A percentile compares a stretch with the other conserved stretches of the same genome.
Conservation (phyloP, 2,329 filamentous ascomycete genomes). For the Aspergillus versicolor region DNA sequence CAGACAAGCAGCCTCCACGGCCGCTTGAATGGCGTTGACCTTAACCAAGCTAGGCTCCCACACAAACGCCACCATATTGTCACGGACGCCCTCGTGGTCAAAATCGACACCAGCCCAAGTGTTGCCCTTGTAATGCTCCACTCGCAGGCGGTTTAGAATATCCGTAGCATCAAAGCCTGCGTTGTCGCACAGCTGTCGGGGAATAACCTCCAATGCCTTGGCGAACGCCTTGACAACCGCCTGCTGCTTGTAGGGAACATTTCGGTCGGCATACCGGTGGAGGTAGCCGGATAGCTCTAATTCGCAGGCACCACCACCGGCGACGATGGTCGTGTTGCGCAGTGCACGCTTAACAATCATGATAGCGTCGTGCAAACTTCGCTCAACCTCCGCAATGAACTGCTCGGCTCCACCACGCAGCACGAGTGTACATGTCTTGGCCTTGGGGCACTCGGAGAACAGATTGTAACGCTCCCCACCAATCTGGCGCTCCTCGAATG, state of each 20-base stretch:
- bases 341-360: slow-evolving; percentile 99
- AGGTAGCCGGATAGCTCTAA: slow-evolving; percentile 97
- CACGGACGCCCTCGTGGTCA: slow-evolving; percentile 80
- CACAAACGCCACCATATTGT: slow-evolving; percentile 94
- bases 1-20: slow-evolving; percentile 90
- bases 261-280: slow-evolving; percentile 87
- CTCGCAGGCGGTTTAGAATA: slow-evolving; percentile 91
- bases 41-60: slow-evolving; percentile 98
- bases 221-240: slow-evolving; percentile 97
- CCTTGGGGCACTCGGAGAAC: slow-evolving; percentile 91
- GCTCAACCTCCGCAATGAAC: slow-evolving; percentile 98
- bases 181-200: slow-evolving; percentile 96
- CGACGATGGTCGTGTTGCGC: slow-evolving; percentile 91
- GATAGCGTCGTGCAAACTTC: slow-evolving; percentile 96
- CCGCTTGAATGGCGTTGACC: slow-evolving; percentile 94
- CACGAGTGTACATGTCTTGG: slow-evolving; percentile 95
- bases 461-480: slow-evolving; percentile 98
- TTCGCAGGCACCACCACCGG: slow-evolving; percentile 89
- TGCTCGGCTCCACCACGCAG: slow-evolving; percentile 96
- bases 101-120: slow-evolving; percentile 98
- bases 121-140: slow-evolving; percentile 91
- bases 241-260: slow-evolving; percentile 93
- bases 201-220: slow-evolving; percentile 94
- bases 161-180: slow-evolving; percentile 98
- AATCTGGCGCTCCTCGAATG: slow-evolving; percentile 94